Conservation (phyloP, 2,329 filamentous ascomycete genomes). For the Phoma herbarum region DNA sequence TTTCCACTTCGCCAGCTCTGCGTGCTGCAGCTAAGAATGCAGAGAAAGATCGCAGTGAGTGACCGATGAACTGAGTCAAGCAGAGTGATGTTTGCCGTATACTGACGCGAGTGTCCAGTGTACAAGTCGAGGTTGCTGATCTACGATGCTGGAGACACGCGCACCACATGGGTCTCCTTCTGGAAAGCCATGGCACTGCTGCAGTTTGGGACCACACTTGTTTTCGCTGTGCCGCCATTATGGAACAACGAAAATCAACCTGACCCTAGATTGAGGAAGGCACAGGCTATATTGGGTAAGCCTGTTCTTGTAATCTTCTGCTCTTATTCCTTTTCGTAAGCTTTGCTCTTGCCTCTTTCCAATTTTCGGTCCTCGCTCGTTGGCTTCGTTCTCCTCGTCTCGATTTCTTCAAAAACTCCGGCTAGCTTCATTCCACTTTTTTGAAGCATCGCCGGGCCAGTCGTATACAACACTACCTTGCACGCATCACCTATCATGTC, state of each 20-base stretch:
- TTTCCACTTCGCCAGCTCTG: conserved; percentile 39
- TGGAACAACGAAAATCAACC: conserved; percentile 49
- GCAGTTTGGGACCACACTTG: conserved; percentile 44
- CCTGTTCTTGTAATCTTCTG: neutral
- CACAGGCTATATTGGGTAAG: conserved; percentile 44
- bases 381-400: neutral
- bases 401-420: neutral
- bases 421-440: neutral
- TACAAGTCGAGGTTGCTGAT: conserved; percentile 43
- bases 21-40: conserved; percentile 33
- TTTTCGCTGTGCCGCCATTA: conserved; percentile 45
- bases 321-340: neutral
- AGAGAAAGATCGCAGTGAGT: conserved; percentile 37
- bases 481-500: neutral
- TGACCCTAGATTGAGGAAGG: conserved; percentile 36
- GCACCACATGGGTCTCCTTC: conserved; percentile 48
- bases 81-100: neutral
- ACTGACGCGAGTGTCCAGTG: conserved; percentile 20
- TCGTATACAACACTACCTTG: neutral
- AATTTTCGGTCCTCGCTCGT: neutral
- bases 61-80: neutral
- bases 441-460: neutral
- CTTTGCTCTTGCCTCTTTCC: neutral
- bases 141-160: conserved; percentile 50
- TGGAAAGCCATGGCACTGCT: conserved; percentile 50